A percentile compares a stretch with the other conserved stretches of the same genome.
Evolutionary conservation across 2,329 filamentous ascomycete genomes (phyloP).

Genomic region (Scedosporium minutisporum): DNA sequence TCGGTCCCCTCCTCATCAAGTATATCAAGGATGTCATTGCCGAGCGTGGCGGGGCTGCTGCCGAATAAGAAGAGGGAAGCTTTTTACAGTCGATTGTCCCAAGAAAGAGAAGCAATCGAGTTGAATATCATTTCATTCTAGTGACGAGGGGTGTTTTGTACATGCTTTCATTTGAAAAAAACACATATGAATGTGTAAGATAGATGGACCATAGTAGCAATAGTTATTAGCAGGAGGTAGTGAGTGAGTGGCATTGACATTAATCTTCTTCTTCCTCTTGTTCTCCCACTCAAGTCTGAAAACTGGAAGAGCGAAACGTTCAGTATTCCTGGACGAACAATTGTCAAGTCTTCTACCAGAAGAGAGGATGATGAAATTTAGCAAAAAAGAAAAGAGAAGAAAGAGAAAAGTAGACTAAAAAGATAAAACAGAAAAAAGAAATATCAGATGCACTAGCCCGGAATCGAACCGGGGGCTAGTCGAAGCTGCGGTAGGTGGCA

Average conservation of each 20-base stretch:
- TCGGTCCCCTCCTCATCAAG: constrained; percentile 19
- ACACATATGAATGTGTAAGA: not conserved
- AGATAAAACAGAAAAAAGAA: not conserved
- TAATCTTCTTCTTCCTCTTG: not conserved
- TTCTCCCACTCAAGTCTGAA: no score
- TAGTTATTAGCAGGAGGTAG: not conserved
- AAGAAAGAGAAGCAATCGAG: no score
- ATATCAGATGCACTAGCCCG: not conserved
- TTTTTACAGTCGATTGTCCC: no score
- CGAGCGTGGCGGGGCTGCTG: not conserved
- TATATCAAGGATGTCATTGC: constrained; percentile 15
- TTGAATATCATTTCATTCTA: not conserved
- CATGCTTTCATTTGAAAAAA: not conserved
- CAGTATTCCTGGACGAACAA: no score
- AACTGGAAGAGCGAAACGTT: no score
- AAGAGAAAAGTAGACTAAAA: not conserved
- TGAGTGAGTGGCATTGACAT: not conserved
- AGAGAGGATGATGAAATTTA: not conserved
- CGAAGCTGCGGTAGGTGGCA: not conserved
- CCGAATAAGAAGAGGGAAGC: not conserved
- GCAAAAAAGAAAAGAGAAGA: not conserved
- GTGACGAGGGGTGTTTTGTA: not conserved
- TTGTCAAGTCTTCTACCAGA: no score
- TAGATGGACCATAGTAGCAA: not conserved
- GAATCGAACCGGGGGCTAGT: constrained; percentile 1